A percentile compares a stretch with the other conserved stretches of the same genome.
These are phyloP conservation scores for Neotropicomus parvogracilis DNA, from an alignment of 1,284 basidiomycete genomes.

Conservation along the genomic window DNA sequence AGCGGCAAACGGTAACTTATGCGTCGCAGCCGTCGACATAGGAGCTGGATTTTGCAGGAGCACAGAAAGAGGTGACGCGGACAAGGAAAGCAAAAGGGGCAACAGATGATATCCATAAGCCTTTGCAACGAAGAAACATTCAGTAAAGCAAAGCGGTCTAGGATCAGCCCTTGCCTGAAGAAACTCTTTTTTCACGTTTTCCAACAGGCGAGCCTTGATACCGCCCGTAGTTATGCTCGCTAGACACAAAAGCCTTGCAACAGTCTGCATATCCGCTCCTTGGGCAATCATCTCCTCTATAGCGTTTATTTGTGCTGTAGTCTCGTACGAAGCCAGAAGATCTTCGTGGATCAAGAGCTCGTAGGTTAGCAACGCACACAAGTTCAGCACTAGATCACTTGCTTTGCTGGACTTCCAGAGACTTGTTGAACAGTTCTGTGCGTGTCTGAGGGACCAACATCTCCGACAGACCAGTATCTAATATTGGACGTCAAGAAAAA, in stretches of 20 bases:
- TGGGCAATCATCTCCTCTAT: slow-evolving; percentile 88
- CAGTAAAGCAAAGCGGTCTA: slow-evolving; percentile 10
- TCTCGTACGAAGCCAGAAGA: slow-evolving; percentile 86
- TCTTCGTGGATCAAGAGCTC: slow-evolving; percentile 46
- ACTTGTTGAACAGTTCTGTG: slow-evolving; percentile 88
- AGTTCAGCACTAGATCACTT: slow-evolving; percentile 25
- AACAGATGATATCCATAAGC: slow-evolving; percentile 91
- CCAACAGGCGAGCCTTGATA: slow-evolving; percentile 83
- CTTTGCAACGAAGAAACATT: slow-evolving; percentile 39
- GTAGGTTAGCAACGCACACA: slow-evolving; percentile 7
- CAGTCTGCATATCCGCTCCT: slow-evolving; percentile 72
- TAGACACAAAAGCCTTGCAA: slow-evolving; percentile 82
- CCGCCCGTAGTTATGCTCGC: slow-evolving; percentile 82
- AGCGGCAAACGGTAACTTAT: slow-evolving; percentile 66
- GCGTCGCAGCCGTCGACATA: slow-evolving; percentile 39
- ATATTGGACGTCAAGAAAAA: slow-evolving; percentile 8
- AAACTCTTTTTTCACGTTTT: slow-evolving; percentile 88
- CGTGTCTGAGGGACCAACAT: slow-evolving; percentile 80
- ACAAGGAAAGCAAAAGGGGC: slow-evolving; percentile 79
- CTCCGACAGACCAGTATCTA: slow-evolving; percentile 95
- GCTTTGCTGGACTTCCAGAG: slow-evolving; percentile 96
- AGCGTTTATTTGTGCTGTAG: slow-evolving; percentile 67
- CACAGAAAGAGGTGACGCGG: slow-evolving; percentile 67
- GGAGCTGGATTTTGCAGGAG: slow-evolving; percentile 63
- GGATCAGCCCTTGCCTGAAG: slow-evolving; percentile 59